Evolutionary conservation across 2,329 filamentous ascomycete genomes (phyloP).

Genomic region (Fusarium proliferatum): DNA sequence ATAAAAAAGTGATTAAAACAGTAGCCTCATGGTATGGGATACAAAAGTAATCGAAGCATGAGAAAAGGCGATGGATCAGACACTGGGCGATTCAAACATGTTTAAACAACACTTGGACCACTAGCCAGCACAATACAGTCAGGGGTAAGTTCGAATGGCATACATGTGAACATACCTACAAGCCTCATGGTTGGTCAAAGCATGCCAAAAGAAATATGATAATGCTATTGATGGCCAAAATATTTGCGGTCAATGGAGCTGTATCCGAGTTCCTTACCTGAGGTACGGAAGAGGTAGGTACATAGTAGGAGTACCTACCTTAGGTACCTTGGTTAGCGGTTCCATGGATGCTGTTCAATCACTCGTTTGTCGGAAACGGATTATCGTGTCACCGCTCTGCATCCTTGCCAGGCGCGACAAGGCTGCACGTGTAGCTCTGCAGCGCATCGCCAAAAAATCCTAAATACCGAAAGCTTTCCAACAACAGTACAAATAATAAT

Average conservation of each 20-base stretch:
- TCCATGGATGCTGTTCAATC: slow-evolving; percentile 3
- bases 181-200: neutral
- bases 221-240: neutral
- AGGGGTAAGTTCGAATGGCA: neutral
- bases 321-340: neutral
- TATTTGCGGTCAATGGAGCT: neutral
- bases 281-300: neutral
- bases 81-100: slow-evolving; percentile 27
- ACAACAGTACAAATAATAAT: slow-evolving; percentile 18
- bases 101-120: slow-evolving; percentile 29
- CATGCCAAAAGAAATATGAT: neutral
- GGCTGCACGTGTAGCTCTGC: slow-evolving; percentile 45
- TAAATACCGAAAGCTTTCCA: slow-evolving; percentile 29
- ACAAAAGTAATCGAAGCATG: slow-evolving; percentile 15
- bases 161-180: neutral
- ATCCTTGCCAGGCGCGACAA: slow-evolving; percentile 43
- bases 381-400: slow-evolving; percentile 23
- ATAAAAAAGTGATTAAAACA: neutral
- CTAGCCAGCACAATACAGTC: neutral
- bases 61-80: slow-evolving; percentile 33
- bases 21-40: neutral
- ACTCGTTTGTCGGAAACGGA: slow-evolving; percentile 17
- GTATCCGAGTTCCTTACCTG: neutral
- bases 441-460: slow-evolving; percentile 44
- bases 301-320: no score